Evolutionary conservation across 2,329 filamentous ascomycete genomes (phyloP), one percentile per base, ranked within the genome.

Genomic region (Epicoccum nigrum): DNA sequence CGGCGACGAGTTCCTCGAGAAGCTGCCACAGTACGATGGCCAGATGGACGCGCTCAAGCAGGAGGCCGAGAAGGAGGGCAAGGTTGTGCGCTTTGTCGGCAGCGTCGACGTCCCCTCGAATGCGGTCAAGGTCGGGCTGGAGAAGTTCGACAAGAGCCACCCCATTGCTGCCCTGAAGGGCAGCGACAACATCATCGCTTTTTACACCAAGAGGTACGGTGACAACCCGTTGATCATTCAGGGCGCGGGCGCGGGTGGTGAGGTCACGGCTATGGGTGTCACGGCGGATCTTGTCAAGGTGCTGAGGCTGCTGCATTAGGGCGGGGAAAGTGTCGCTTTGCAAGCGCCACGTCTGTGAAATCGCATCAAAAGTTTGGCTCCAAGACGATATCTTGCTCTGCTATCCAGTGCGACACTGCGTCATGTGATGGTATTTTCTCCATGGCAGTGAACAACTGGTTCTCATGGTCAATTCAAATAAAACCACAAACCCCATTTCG

Each of bases 181-280:
- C 28, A 97, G 92, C 74, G 94, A 97, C 73, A 99, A 99, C 79
- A 96, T 99, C 72, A 96, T 99, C 71, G 96, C 88, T 80, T 97
- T 99, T 81, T 96, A 97, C 77, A 99, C 94, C 5, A 89, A 95
- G 81, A 84, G 94, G 66, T 99, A 99, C 71, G 92, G 92, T 51
- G 83, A 81, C 70, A 95, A 93, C 75, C 92, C 94, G 34, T 80
- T 99, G 57, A 96, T 97, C 70, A 85, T 99, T 58, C 93, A 97
- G 78, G 94, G 94, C 53, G 92, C 91, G 28, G 94, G 92, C 55
- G 94, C 94, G 20, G 94, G 94, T 64, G 92, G 90, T 59, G 92
- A 97, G 35, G 92, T 97, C 45, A 99, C 94, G 27, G 94, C 94
- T 21, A 97, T 97, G 93, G 94, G 94, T 54, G 93, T 99, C 38